Conservation (phyloP, 2,329 filamentous ascomycete genomes). For the Dactylella cylindrospora region DNA sequence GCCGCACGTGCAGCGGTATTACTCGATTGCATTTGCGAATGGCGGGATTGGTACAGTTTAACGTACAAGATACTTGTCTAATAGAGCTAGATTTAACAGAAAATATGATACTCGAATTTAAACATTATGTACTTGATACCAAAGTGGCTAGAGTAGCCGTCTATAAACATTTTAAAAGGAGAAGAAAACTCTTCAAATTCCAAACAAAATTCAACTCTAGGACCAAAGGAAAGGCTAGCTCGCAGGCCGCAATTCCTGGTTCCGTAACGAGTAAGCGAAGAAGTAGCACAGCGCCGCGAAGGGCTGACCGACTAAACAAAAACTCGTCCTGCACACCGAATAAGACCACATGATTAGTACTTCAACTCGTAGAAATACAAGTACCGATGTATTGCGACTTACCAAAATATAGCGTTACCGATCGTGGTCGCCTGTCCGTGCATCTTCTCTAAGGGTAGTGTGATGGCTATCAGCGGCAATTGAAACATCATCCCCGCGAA, state of each 20-base stretch:
- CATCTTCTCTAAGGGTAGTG: slow-evolving; percentile 76
- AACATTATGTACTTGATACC: background rate
- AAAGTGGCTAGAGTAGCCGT: background rate
- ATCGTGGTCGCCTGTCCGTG: slow-evolving; percentile 74
- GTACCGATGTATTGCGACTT: background rate
- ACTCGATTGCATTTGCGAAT: too few species aligned
- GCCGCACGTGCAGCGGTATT: too few species aligned
- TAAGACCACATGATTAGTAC: background rate
- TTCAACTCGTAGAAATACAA: background rate
- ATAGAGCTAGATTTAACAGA: too few species aligned
- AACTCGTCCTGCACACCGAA: slow-evolving; percentile 62
- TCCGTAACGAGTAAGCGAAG: slow-evolving; percentile 65
- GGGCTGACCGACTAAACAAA: slow-evolving; percentile 92
- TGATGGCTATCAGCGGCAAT: slow-evolving; percentile 80
- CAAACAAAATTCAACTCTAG: background rate
- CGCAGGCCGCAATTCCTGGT: slow-evolving; percentile 15
- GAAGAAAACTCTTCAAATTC: background rate
- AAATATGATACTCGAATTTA: background rate
- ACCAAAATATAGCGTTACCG: slow-evolving; percentile 93
- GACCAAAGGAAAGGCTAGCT: background rate
- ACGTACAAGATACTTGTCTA: too few species aligned
- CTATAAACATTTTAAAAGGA: background rate
- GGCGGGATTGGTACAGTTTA: too few species aligned
- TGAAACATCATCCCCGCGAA: slow-evolving; percentile 94
- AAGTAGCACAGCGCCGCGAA: slow-evolving; percentile 91